A percentile compares a stretch with the other conserved stretches of the same genome.
Evolutionary conservation across 176 grass and related monocot species (phyloP).

Genomic region (Luzula sylvatica): DNA sequence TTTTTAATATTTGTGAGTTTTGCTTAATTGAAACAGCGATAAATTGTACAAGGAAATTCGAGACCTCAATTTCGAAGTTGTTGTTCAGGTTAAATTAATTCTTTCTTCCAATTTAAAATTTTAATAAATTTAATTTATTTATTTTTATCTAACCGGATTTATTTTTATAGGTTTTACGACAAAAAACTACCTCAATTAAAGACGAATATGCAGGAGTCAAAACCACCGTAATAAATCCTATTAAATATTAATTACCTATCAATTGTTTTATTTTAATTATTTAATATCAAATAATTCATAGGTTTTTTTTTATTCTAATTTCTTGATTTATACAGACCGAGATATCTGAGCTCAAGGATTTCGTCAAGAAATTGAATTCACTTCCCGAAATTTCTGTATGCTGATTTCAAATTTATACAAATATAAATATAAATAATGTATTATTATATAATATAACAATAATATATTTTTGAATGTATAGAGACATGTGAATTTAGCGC

Average conservation of each 20-base stretch:
- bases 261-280: no score
- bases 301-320: neutral
- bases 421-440: conserved; percentile 10
- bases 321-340: conserved; percentile 39
- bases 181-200: conserved; percentile 97
- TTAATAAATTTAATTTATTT: no score
- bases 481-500: conserved; percentile 93
- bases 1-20: conserved; percentile 8
- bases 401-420: conserved; percentile 7
- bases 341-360: conserved; percentile 98
- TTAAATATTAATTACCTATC: neutral
- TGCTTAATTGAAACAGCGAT: conserved; percentile 56
- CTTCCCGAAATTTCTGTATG: conserved; percentile 91
- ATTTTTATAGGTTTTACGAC: conserved; percentile 71
- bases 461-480: conserved; percentile 27
- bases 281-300: neutral
- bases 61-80: conserved; percentile 96
- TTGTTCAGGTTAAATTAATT: conserved; percentile 62
- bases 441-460: conserved; percentile 16
- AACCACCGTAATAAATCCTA: conserved; percentile 40
- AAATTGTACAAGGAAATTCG: conserved; percentile 98
- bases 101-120: no score
- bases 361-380: conserved; percentile 85
- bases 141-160: no score
- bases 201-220: conserved; percentile 96